These are phyloP conservation scores for Senna tora DNA, from an alignment of 306 rosid species.

Conservation along the genomic window DNA sequence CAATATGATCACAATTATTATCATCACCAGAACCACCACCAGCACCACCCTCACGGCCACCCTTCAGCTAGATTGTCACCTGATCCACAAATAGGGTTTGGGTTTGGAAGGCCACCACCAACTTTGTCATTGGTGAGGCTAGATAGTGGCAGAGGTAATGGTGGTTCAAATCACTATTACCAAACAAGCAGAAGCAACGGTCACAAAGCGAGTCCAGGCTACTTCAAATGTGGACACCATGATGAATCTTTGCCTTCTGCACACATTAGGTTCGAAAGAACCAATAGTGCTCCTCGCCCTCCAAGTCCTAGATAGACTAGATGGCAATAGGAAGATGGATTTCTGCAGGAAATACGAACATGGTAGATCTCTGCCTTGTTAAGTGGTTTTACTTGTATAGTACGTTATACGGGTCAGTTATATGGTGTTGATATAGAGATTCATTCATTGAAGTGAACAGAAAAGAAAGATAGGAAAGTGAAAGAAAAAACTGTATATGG, in stretches of 20 bases:
- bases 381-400: not conserved
- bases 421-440: not conserved
- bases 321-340: conserved; percentile 40
- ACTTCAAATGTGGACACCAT: conserved; percentile 1
- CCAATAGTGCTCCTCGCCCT: conserved; percentile 39
- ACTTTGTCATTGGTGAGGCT: conserved; percentile 32
- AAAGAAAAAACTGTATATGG: not conserved
- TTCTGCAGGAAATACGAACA: not conserved
- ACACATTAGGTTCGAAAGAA: conserved; percentile 38
- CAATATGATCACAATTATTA: conserved; percentile 35
- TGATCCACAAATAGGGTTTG: conserved; percentile 36
- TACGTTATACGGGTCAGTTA: not conserved
- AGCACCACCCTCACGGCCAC: conserved; percentile 25
- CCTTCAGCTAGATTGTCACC: conserved; percentile 31
- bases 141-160: conserved; percentile 35
- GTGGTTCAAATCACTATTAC: conserved; percentile 37
- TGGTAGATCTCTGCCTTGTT: not conserved
- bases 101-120: conserved; percentile 39
- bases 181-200: conserved; percentile 27
- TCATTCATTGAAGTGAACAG: too few species aligned
- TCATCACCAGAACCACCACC: conserved; percentile 28
- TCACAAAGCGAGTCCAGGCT: conserved; percentile 37
- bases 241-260: conserved; percentile 42
- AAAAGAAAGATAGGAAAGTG: not conserved
- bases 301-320: conserved; percentile 42